Conservation (phyloP, 805 yeast genomes). For the Yarrowia sp. region DNA sequence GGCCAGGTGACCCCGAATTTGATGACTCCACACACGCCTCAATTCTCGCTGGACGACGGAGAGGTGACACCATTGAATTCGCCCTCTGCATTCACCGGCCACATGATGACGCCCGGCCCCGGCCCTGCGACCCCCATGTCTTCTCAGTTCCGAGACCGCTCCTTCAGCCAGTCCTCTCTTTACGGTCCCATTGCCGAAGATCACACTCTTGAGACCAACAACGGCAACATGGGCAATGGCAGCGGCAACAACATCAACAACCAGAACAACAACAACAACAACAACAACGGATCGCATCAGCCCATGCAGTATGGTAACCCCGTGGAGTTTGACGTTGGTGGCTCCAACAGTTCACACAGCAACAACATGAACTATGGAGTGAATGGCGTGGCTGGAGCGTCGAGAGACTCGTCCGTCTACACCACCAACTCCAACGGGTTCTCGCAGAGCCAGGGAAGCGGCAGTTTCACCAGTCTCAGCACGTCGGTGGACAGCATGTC, state of each 20-base stretch:
- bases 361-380: background rate
- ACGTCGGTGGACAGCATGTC: conserved; percentile 39
- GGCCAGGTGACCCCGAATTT: conserved; percentile 32
- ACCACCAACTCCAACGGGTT: conserved; percentile 21
- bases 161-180: conserved; percentile 31
- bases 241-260: background rate
- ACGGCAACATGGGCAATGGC: background rate
- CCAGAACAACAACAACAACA: too few species aligned
- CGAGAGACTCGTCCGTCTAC: conserved; percentile 26
- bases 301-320: conserved; percentile 34
- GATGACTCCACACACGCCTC: conserved; percentile 37
- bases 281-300: background rate
- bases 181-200: conserved; percentile 22
- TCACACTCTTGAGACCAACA: background rate
- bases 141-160: conserved; percentile 34
- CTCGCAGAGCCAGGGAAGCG: conserved; percentile 34
- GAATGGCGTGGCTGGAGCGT: background rate
- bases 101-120: conserved; percentile 30
- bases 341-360: background rate
- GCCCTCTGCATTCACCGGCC: conserved; percentile 31
- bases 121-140: conserved; percentile 35
- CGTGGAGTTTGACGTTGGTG: conserved; percentile 34
- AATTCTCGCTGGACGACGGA: conserved; percentile 37
- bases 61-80: conserved; percentile 36
- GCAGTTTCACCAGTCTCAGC: conserved; percentile 31